Percentiles rank a stretch among this genome's conserved stretches.
These are phyloP conservation scores for Bruguiera hainesii DNA, from an alignment of 441 rosid genomes.

Conservation along the genomic window DNA sequence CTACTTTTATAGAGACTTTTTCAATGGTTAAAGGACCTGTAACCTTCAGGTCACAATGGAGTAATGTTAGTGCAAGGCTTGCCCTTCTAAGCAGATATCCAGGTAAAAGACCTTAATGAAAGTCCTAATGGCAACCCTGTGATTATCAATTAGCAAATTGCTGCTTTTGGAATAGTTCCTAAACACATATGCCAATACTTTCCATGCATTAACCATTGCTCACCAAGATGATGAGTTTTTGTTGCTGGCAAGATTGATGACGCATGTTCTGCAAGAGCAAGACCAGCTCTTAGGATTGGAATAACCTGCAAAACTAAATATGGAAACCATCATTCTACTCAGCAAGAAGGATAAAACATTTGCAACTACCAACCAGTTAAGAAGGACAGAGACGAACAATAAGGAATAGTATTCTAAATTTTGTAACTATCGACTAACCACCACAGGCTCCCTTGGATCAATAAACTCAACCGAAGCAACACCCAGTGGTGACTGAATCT, in stretches of 20 bases:
- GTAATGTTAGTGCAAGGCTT: no score
- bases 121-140: no score
- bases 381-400: background rate
- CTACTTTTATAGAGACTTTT: no score
- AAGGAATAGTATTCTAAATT: background rate
- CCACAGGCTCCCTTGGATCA: conserved; percentile 87
- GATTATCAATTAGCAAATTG: no score
- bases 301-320: conserved; percentile 52
- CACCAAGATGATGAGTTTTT: conserved; percentile 84
- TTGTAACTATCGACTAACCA: conserved; percentile 42
- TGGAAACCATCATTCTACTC: background rate
- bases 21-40: no score
- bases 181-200: background rate
- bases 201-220: conserved; percentile 9
- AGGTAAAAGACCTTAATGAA: no score
- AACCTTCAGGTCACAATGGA: no score
- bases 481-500: conserved; percentile 91
- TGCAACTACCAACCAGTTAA: background rate
- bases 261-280: conserved; percentile 87
- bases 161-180: background rate
- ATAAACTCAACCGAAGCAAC: conserved; percentile 86
- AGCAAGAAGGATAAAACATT: background rate
- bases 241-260: conserved; percentile 81
- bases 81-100: no score
- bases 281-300: conserved; percentile 95